These are phyloP conservation scores for Trametes pubescens DNA, from an alignment of 1,284 basidiomycete species.

Conservation along the genomic window DNA sequence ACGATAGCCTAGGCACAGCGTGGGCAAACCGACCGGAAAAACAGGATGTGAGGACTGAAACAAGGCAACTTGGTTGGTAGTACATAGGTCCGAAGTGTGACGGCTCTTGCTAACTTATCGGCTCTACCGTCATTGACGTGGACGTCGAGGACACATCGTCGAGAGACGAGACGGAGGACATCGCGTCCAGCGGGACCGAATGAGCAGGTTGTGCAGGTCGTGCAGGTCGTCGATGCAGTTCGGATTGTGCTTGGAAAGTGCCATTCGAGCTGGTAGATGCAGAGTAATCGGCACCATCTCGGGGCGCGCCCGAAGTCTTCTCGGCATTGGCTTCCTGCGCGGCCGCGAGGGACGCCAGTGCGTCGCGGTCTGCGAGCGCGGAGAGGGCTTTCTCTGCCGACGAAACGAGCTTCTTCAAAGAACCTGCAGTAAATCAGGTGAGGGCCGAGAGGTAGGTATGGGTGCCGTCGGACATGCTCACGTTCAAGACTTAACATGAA, in stretches of 20 bases:
- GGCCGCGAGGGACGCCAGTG: slow-evolving; percentile 26
- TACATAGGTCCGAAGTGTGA: too few relatives aligned
- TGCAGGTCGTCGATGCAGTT: neutral
- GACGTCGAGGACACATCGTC: slow-evolving; percentile 1
- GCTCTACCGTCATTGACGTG: slow-evolving; percentile 3
- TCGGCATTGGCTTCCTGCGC: neutral
- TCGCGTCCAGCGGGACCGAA: neutral
- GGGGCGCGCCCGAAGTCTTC: neutral
- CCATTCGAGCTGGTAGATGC: neutral
- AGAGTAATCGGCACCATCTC: neutral
- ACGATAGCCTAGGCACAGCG: too few relatives aligned
- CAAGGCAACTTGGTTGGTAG: too few relatives aligned
- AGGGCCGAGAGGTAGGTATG: neutral
- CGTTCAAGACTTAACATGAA: slow-evolving; percentile 63
- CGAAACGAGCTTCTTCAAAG: slow-evolving; percentile 50
- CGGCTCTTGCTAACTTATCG: neutral
- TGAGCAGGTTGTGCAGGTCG: neutral
- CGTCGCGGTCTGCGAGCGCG: slow-evolving; percentile 49
- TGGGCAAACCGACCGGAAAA: too few relatives aligned
- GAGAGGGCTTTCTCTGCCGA: slow-evolving; percentile 52
- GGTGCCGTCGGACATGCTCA: slow-evolving; percentile 38
- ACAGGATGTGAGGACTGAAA: too few relatives aligned
- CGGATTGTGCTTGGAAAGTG: neutral
- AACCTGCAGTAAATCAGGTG: slow-evolving; percentile 40
- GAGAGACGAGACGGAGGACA: slow-evolving; percentile 2